phyloP scores from a whole-genome alignment of 2,329 filamentous ascomycete species.

The Diplodia mutila region DNA sequence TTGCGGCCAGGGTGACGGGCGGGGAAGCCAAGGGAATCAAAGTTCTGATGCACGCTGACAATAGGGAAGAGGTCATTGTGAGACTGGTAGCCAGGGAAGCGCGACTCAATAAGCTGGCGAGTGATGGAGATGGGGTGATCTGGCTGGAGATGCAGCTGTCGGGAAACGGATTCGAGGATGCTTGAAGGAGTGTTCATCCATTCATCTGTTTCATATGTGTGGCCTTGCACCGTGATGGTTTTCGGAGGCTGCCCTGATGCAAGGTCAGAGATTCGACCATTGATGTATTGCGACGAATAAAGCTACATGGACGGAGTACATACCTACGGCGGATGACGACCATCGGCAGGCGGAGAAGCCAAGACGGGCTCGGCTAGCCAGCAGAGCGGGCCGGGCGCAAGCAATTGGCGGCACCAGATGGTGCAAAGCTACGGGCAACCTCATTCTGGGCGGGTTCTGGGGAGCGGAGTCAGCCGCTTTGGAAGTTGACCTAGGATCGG shows the following conservation, averaged over 20 bases:
- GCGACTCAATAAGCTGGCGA: constrained; percentile 86
- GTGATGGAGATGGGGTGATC: constrained; percentile 92
- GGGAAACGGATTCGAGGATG: constrained; percentile 73
- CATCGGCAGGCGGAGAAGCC: not conserved
- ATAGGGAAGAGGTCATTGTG: constrained; percentile 82
- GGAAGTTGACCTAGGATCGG: constrained; percentile 16
- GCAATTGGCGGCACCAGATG: constrained; percentile 5
- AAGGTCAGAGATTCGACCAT: not conserved
- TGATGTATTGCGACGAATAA: too few species aligned
- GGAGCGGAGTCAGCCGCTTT: constrained; percentile 12
- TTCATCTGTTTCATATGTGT: constrained; percentile 67
- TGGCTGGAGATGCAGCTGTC: constrained; percentile 83
- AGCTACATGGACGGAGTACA: not conserved
- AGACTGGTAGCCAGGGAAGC: constrained; percentile 77
- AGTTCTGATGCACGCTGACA: constrained; percentile 85
- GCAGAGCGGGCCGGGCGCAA: not conserved
- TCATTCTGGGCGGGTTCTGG: constrained; percentile 7
- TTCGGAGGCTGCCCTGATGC: constrained; percentile 30
- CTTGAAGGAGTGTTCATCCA: constrained; percentile 85
- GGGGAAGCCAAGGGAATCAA: constrained; percentile 94
- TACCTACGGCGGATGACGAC: constrained; percentile 18
- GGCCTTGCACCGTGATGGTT: constrained; percentile 63
- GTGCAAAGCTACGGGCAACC: constrained; percentile 18
- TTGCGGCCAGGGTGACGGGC: constrained; percentile 84
- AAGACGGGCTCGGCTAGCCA: not conserved